Evolutionary conservation across 1,139 yeast genomes (phyloP).

Genomic region (Saccharomyces uvarum): DNA sequence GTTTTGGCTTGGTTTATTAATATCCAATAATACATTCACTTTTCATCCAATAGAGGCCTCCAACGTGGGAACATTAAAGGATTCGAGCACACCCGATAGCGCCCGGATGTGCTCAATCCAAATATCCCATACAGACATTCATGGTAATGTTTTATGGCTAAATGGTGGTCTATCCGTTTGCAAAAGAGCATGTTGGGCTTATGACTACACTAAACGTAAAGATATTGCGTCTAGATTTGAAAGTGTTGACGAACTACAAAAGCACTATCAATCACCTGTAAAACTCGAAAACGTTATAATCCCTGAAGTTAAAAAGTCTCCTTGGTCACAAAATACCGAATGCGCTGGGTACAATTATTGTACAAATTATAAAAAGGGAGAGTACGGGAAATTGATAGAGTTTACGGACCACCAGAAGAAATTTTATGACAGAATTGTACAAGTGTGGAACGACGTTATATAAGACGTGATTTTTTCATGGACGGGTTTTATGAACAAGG

Average conservation of each 20-base stretch:
- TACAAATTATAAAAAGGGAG: neutral
- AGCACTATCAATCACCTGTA: neutral
- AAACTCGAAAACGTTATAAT: neutral
- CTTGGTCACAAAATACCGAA: neutral
- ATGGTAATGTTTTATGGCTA: constrained; percentile 6
- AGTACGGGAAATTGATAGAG: neutral
- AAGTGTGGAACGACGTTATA: neutral
- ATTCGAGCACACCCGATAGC: neutral
- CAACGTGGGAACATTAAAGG: constrained; percentile 3
- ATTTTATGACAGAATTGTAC: neutral
- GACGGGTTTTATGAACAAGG: too few species aligned
- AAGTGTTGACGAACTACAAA: neutral
- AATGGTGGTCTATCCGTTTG: constrained; percentile 9
- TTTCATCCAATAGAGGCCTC: constrained; percentile 6
- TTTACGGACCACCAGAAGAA: neutral
- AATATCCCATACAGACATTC: constrained; percentile 4
- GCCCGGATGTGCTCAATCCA: constrained; percentile 8
- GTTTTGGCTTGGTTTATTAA: constrained; percentile 44
- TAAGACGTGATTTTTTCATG: neutral
- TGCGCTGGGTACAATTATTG: neutral
- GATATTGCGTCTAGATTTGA: neutral
- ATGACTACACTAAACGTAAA: constrained; percentile 3
- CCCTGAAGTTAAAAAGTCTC: neutral
- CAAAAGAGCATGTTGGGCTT: constrained; percentile 5
- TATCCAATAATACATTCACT: constrained; percentile 3